phyloP scores from a whole-genome alignment of 257 asterid genomes.

The Solanum sparsipilum region DNA sequence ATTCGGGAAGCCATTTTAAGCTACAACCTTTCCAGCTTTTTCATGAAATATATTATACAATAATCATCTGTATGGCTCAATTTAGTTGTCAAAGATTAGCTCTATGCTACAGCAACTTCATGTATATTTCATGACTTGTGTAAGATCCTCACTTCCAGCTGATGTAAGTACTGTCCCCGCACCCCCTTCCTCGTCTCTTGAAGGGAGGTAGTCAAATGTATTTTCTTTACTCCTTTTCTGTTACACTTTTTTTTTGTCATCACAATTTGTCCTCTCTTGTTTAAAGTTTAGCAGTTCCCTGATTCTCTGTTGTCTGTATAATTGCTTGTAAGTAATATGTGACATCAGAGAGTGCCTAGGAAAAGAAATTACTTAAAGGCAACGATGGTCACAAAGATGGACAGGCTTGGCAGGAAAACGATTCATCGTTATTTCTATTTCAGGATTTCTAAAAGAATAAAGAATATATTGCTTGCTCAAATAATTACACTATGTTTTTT shows the following conservation, averaged over 20 bases:
- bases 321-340: background rate
- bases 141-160: background rate
- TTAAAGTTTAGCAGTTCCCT: background rate
- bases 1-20: constrained; percentile 42
- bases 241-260: background rate
- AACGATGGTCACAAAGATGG: background rate
- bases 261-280: background rate
- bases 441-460: background rate
- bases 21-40: background rate
- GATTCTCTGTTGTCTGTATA: background rate
- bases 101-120: background rate
- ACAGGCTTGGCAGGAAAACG: background rate
- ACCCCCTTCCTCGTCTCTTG: background rate
- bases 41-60: background rate
- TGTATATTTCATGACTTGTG: background rate
- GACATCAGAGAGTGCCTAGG: background rate
- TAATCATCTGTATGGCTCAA: background rate
- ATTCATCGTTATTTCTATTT: background rate
- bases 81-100: background rate
- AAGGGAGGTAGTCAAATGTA: background rate
- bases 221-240: background rate
- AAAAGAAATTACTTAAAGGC: background rate
- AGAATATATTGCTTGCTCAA: background rate
- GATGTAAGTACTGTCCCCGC: background rate
- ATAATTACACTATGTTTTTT: background rate